A percentile compares a stretch with the other conserved stretches of the same genome.
Conservation (phyloP, 2,329 filamentous ascomycete genomes). For the Eutypa lata region DNA sequence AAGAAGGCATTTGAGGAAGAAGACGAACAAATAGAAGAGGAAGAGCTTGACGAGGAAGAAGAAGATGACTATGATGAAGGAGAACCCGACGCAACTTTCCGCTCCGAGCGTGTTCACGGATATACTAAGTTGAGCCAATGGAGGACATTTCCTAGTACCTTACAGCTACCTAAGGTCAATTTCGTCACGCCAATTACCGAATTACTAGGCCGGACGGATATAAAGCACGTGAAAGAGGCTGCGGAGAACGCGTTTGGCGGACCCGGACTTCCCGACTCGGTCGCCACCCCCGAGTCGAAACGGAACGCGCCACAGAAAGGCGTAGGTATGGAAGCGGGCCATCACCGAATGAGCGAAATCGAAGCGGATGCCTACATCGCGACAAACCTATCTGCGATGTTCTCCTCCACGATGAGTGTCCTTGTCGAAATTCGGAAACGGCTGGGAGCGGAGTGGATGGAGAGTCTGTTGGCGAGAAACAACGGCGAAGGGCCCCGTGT, state of each 20-base stretch:
- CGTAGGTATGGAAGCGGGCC: conserved; percentile 61
- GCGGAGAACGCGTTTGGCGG: conserved; percentile 78
- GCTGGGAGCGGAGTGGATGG: conserved; percentile 68
- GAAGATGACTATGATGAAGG: conserved; percentile 34
- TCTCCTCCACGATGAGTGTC: conserved; percentile 63
- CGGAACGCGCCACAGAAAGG: conserved; percentile 59
- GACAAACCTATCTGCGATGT: conserved; percentile 66
- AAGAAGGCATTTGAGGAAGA: conserved; percentile 29
- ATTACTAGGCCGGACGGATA: conserved; percentile 65
- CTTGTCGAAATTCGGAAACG: conserved; percentile 73
- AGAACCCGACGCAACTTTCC: conserved; percentile 28
- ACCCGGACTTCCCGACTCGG: conserved; percentile 69
- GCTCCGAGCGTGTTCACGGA: conserved; percentile 63
- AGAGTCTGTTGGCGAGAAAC: conserved; percentile 57
- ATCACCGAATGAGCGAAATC: conserved; percentile 68
- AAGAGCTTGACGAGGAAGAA: conserved; percentile 27
- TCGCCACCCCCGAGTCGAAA: conserved; percentile 61
- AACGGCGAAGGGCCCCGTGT: conserved; percentile 58
- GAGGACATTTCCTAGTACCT: conserved; percentile 67
- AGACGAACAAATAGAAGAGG: conserved; percentile 27
- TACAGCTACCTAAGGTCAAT: conserved; percentile 68
- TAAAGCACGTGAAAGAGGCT: conserved; percentile 70
- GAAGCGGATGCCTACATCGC: conserved; percentile 72
- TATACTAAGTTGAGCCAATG: conserved; percentile 73
- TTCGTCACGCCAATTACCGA: conserved; percentile 68